Evolutionary conservation across 1,284 basidiomycete species (phyloP), one percentile per base, ranked within the genome.

Genomic region (Gymnopus androsaceus): DNA sequence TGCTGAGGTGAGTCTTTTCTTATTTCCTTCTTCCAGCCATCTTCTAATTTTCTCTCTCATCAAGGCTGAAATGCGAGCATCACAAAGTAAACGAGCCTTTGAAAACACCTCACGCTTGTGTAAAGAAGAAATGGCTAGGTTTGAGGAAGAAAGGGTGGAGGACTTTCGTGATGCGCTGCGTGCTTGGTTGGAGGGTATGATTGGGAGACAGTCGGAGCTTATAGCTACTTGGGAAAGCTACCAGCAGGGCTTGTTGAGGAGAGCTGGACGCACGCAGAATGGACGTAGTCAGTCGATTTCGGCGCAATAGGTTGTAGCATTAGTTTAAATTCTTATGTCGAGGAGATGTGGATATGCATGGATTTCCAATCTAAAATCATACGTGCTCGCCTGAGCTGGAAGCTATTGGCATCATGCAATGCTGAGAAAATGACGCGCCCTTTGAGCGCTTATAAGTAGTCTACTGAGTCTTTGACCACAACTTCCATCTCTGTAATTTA

Each of bases 71-170:
- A 80, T 92, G 54, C 83, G 87, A 30, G 86, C 88, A 3, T 72
- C 90, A 45, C 93, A 95, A 49, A 81, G 88, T 0, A 90, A 90
- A 64, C 83, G 86, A 52, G 92, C 97, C 60, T 99, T 93, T 67
- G 94, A 98, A 44, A 83, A 89, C 28, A 88, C 92, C 5, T 90
- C 93, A 27, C 87, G 87, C 61, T 76, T 97, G 25, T 88, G 95
- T 66, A 98, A 98, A 73, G 75, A 81, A 3, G 97, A 99, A 74
- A 87, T 97, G 65, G 87, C 85, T n/a, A 78, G 95, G 31, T 98
- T 99, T 67, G 96, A 99, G 73, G 82, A 87, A 66, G 95, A 98
- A 72, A 84, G 95, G 42, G 84, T 98, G 28, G 87, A 92, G 45
- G 94, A 96, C 66, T 93, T 96, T 69, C 94, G 92, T 68, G 75